These are phyloP conservation scores for Lindgomyces ingoldianus DNA, from an alignment of 495 filamentous ascomycete genomes.

Conservation along the genomic window DNA sequence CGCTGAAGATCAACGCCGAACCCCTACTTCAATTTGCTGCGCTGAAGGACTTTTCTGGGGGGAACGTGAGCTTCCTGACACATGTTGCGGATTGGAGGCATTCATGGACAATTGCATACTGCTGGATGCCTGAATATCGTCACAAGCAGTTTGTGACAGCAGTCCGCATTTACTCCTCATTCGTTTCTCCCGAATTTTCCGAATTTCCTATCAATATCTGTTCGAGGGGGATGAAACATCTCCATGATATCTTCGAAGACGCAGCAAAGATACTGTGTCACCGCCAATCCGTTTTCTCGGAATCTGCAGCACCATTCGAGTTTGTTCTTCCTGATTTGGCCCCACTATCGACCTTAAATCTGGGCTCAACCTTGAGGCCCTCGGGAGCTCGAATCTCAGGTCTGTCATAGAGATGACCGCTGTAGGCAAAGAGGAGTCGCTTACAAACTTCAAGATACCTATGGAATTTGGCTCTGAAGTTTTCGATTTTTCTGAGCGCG, in stretches of 20 bases:
- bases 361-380: conserved; percentile 14
- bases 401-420: conserved; percentile 11
- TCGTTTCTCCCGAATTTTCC: conserved; percentile 57
- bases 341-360: conserved; percentile 15
- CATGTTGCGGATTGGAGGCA: conserved; percentile 58
- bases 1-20: conserved; percentile 56
- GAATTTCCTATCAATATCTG: conserved; percentile 67
- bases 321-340: background rate
- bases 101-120: conserved; percentile 33
- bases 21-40: conserved; percentile 63
- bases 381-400: conserved; percentile 18
- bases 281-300: background rate
- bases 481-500: conserved; percentile 61
- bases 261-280: conserved; percentile 32
- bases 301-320: conserved; percentile 20
- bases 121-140: conserved; percentile 13
- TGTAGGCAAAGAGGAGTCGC: conserved; percentile 20
- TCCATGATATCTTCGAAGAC: conserved; percentile 54
- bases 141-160: conserved; percentile 36
- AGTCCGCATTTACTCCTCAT: conserved; percentile 59
- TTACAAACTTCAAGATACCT: conserved; percentile 48
- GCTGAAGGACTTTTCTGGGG: conserved; percentile 63
- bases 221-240: conserved; percentile 48
- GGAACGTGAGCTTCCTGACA: conserved; percentile 68
- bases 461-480: conserved; percentile 53